Evolutionary conservation across 1,284 basidiomycete species (phyloP).

Genomic region (Trametes sp.): DNA sequence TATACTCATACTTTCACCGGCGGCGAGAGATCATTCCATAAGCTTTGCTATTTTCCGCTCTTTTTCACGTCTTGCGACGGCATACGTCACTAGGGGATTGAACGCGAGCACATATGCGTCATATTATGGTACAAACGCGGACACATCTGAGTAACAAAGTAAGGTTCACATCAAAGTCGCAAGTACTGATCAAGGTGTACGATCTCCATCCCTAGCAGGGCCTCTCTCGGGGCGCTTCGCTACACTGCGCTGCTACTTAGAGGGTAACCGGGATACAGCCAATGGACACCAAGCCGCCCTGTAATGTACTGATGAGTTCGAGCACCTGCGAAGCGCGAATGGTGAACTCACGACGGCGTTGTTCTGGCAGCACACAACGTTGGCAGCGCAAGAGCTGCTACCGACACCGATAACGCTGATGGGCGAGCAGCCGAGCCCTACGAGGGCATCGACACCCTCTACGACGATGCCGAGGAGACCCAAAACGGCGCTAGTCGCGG

Average conservation of each 20-base stretch:
- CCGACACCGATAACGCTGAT: conserved; percentile 37
- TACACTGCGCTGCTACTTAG: not conserved
- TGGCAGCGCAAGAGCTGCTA: conserved; percentile 32
- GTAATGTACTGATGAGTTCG: not conserved
- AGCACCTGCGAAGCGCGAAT: not conserved
- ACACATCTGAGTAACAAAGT: no score
- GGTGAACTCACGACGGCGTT: conserved; percentile 20
- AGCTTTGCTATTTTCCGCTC: no score
- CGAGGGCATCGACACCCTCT: conserved; percentile 30
- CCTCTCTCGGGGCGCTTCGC: no score
- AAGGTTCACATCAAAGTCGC: no score
- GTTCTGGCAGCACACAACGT: conserved; percentile 26
- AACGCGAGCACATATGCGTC: no score
- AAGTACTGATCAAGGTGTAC: no score
- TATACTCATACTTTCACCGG: no score
- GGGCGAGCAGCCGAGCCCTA: conserved; percentile 41
- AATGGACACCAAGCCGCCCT: conserved; percentile 34
- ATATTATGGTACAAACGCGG: no score
- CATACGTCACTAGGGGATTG: no score
- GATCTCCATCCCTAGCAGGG: not conserved
- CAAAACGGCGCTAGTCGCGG: conserved; percentile 23
- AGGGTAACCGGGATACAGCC: conserved; percentile 31
- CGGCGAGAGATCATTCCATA: no score
- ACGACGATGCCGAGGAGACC: conserved; percentile 36
- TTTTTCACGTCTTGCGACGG: no score